Evolutionary conservation across 352 stramenopile genomes (phyloP).

Genomic region (Phytophthora sansomeana): DNA sequence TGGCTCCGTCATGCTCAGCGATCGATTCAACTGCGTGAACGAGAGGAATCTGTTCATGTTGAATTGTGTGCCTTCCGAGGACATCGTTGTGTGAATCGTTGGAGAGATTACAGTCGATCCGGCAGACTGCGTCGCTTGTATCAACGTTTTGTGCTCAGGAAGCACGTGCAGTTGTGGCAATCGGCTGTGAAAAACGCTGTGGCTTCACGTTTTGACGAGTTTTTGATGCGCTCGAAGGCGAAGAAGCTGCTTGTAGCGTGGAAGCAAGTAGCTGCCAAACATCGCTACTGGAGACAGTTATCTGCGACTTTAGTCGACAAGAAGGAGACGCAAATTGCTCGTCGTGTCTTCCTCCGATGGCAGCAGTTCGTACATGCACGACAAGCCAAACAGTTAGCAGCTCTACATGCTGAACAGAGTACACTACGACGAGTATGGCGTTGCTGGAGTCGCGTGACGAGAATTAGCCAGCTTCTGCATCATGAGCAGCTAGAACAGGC

Average conservation of each 20-base stretch:
- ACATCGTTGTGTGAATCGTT: conserved; percentile 24
- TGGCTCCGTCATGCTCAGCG: conserved; percentile 31
- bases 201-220: conserved; percentile 46
- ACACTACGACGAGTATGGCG: conserved; percentile 11
- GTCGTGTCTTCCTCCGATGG: conserved; percentile 33
- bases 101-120: conserved; percentile 26
- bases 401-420: conserved; percentile 17
- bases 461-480: conserved; percentile 4
- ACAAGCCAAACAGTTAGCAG: conserved; percentile 13
- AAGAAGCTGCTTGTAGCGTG: conserved; percentile 43
- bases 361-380: conserved; percentile 18
- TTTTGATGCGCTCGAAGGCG: conserved; percentile 22
- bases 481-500: conserved; percentile 23
- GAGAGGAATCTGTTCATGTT: conserved; percentile 1
- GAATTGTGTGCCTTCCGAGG: conserved; percentile 24
- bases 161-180: conserved; percentile 50
- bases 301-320: conserved; percentile 14
- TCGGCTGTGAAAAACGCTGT: conserved; percentile 33
- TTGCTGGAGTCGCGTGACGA: conserved; percentile 10
- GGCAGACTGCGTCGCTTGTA: conserved; percentile 22
- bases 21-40: conserved; percentile 8
- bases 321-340: conserved; percentile 7
- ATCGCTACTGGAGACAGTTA: conserved; percentile 37
- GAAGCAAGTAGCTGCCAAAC: conserved; percentile 26
- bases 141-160: conserved; percentile 43